Base-by-base conservation (phyloP, 768 basidiomycete species). In the Zangia roseola region DNA sequence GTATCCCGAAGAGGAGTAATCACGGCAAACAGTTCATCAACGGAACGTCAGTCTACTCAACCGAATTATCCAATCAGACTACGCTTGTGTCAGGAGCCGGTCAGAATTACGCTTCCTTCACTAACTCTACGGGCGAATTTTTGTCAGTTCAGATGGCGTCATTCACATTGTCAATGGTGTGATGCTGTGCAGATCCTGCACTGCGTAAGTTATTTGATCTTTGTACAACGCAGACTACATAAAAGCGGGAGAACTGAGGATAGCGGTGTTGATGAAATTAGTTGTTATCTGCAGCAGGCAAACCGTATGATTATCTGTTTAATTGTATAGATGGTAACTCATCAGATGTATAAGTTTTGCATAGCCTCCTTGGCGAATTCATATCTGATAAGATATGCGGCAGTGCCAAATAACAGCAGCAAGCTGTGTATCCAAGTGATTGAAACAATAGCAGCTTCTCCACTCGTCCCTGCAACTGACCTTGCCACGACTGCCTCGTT, bases 81-180 rank as follows among this genome's bases (percentile, higher is more conserved):
- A 76, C 70, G 52, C 69, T 68, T 47, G 77, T 74, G 14, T 82
- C 83, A 0, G 80, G 83, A 2, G 79, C 70, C 0, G 88, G 88
- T 19, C 71, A 84, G 58, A 53, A 71, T 0, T 71, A 83, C 59
- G 68, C 60, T 1, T 80, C 84, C 63, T 57, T 57, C 10, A 62
- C 72, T 45, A 89, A 89, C 64, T 65, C 69, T 0, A 76, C 80
- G 5, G 86, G 87, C 2, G 61, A 71, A 0, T 88, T 70, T 61
- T 78, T 91, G 42, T 73, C 70, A 28, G 69, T 63, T 60, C 73
- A 16, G 89, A 90, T 53, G 88, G 87, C 39, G 88, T 89, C 35
- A 63, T 86, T 9, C 86, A 90, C 61, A 62, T 84, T 35, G 75
- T 86, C 50, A 71, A 84, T 54, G 56, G 67, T 16, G 79, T 83